phyloP scores from a whole-genome alignment of 2,329 filamentous ascomycete species.

The Aspergillus persii region DNA sequence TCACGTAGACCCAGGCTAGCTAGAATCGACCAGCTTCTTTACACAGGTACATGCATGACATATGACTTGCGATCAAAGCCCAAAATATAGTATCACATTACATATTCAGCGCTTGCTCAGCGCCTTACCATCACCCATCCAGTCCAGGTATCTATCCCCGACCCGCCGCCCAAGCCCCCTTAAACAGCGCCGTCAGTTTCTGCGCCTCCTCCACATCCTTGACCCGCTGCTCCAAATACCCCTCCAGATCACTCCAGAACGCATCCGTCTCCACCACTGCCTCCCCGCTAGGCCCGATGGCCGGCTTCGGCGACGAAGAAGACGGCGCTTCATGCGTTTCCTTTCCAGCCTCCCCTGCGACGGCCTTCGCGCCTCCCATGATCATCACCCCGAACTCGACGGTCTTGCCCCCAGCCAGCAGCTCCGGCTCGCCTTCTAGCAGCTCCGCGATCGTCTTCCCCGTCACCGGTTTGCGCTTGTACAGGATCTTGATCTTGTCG shows the following conservation, averaged over 20 bases:
- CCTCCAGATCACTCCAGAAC: constrained; percentile 85
- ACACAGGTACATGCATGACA: too few relatives aligned
- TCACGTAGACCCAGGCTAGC: background rate
- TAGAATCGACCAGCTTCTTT: background rate
- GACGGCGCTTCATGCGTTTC: constrained; percentile 24
- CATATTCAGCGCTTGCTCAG: background rate
- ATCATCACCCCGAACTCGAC: constrained; percentile 88
- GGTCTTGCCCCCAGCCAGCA: constrained; percentile 38
- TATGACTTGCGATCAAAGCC: too few relatives aligned
- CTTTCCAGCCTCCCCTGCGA: constrained; percentile 37
- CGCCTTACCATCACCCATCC: background rate
- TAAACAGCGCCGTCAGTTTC: constrained; percentile 66
- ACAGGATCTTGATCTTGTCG: constrained; percentile 82
- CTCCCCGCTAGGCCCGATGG: constrained; percentile 55
- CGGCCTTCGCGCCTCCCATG: constrained; percentile 65
- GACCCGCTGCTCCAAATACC: constrained; percentile 75
- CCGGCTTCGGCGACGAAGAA: constrained; percentile 34
- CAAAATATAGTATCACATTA: too few relatives aligned
- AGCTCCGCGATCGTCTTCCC: constrained; percentile 80
- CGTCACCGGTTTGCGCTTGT: constrained; percentile 79
- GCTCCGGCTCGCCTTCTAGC: constrained; percentile 54
- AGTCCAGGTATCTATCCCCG: constrained; percentile 4
- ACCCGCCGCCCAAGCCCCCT: constrained; percentile 58
- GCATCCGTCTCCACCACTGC: constrained; percentile 65
- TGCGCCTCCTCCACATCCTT: constrained; percentile 66